These are phyloP conservation scores for Colletotrichum abscissum DNA, from an alignment of 2,329 filamentous ascomycete genomes.

Conservation along the genomic window DNA sequence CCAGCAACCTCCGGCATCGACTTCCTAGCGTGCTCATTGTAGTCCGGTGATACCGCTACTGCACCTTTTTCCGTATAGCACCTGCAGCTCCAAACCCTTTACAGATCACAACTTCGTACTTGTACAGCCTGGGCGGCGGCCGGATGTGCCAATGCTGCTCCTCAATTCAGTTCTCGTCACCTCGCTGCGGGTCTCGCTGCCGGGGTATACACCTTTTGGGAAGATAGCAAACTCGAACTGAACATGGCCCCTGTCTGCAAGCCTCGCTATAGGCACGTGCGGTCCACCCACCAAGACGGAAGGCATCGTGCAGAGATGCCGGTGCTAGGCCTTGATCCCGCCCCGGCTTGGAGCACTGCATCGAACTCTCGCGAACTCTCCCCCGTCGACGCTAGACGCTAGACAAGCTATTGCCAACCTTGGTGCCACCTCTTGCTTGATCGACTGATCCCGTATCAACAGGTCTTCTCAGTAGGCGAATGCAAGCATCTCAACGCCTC, in stretches of 20 bases:
- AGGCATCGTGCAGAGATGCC: background rate
- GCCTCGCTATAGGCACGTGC: slow-evolving; percentile 17
- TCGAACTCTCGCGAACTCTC: background rate
- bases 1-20: background rate
- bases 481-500: background rate
- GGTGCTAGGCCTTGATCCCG: background rate
- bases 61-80: background rate
- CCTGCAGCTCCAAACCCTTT: background rate
- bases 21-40: background rate
- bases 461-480: background rate
- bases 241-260: slow-evolving; percentile 15
- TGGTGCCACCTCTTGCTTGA: background rate
- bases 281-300: background rate
- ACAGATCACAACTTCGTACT: background rate
- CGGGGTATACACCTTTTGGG: slow-evolving; percentile 9
- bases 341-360: background rate
- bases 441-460: background rate
- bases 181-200: background rate
- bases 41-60: slow-evolving; percentile 5
- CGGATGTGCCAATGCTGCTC: background rate
- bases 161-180: background rate
- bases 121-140: no score
- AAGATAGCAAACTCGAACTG: slow-evolving; percentile 12
- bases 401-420: slow-evolving; percentile 13
- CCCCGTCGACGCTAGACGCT: background rate